phyloP scores from a whole-genome alignment of 768 basidiomycete genomes.

The Tylopilus subfusipes region DNA sequence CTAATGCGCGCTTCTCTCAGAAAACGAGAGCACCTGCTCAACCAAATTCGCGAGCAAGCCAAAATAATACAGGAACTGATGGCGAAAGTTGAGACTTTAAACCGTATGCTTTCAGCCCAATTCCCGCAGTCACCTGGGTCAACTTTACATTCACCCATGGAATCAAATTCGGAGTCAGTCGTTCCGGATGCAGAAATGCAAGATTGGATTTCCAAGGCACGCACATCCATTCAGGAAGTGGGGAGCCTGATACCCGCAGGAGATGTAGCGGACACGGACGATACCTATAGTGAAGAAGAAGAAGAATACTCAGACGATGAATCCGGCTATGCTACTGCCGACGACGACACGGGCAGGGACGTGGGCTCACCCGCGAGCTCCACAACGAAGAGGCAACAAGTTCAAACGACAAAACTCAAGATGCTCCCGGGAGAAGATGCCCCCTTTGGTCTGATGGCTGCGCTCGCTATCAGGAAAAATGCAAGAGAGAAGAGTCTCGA shows the following conservation, averaged over 20 bases:
- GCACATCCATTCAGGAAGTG: constrained; percentile 64
- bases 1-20: constrained; percentile 34
- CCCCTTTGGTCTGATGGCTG: constrained; percentile 77
- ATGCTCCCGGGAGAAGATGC: constrained; percentile 58
- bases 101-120: constrained; percentile 30
- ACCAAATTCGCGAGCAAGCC: constrained; percentile 72
- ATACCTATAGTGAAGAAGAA: constrained; percentile 30
- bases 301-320: constrained; percentile 39
- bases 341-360: constrained; percentile 22
- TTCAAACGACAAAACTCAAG: constrained; percentile 43
- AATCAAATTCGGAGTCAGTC: constrained; percentile 23
- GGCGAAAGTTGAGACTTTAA: constrained; percentile 56
- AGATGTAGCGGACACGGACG: constrained; percentile 50
- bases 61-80: constrained; percentile 69
- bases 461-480: constrained; percentile 48
- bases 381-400: constrained; percentile 38
- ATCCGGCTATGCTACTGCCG: constrained; percentile 25
- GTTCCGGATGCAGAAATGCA: constrained; percentile 55
- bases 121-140: constrained; percentile 35
- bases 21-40: constrained; percentile 77
- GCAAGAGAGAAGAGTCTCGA: constrained; percentile 42
- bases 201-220: constrained; percentile 76
- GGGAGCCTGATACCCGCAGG: constrained; percentile 63
- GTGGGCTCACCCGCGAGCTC: constrained; percentile 30
- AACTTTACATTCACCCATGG: constrained; percentile 27